These are phyloP conservation scores for Lecanosticta acicola DNA, from an alignment of 2,329 filamentous ascomycete genomes.

Conservation along the genomic window DNA sequence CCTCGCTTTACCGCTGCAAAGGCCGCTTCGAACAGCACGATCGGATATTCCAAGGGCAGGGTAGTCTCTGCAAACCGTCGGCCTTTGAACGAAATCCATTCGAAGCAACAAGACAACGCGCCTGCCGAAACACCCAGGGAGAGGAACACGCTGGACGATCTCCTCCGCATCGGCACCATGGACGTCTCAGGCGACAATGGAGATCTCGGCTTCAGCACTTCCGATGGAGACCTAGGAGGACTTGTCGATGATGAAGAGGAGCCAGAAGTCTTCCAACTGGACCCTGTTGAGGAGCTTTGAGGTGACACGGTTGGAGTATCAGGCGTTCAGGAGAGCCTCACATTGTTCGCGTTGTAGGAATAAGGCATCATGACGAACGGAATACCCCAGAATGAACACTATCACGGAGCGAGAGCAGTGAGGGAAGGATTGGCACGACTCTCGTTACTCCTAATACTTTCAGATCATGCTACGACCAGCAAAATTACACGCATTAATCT, in stretches of 20 bases:
- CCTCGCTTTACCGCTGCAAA: constrained; percentile 58
- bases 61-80: constrained; percentile 40
- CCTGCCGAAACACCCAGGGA: constrained; percentile 8
- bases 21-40: constrained; percentile 68
- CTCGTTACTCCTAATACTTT: too few species aligned
- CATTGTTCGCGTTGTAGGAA: not conserved
- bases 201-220: constrained; percentile 5
- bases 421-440: too few species aligned
- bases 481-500: too few species aligned
- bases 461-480: too few species aligned
- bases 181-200: constrained; percentile 18
- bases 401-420: too few species aligned
- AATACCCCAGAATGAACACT: too few species aligned
- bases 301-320: not conserved
- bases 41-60: constrained; percentile 79
- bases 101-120: constrained; percentile 8
- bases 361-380: not conserved
- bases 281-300: constrained; percentile 18
- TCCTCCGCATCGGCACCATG: constrained; percentile 21
- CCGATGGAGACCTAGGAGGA: not conserved
- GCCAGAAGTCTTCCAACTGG: constrained; percentile 22
- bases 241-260: constrained; percentile 12
- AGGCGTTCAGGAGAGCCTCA: too few species aligned
- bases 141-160: constrained; percentile 20
- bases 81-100: constrained; percentile 22